phyloP scores from a whole-genome alignment of 108 stramenopile genomes.

The Fragilaria crotonensis region DNA sequence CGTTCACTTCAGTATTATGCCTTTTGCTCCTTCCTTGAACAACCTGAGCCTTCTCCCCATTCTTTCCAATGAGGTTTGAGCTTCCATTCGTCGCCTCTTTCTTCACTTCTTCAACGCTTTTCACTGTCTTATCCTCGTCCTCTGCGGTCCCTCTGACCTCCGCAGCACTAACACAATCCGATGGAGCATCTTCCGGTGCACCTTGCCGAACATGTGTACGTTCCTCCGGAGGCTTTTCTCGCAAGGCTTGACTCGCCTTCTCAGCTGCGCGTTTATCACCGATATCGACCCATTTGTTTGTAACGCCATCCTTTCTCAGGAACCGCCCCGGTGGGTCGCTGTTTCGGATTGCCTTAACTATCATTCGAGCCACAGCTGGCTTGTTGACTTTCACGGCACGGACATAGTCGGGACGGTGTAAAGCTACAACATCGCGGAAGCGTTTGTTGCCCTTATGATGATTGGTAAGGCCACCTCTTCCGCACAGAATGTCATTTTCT shows the following conservation, averaged over 20 bases:
- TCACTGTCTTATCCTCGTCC: too few relatives aligned
- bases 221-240: constrained; percentile 46
- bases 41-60: too few relatives aligned
- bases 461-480: constrained; percentile 75
- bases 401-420: constrained; percentile 67
- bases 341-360: constrained; percentile 76
- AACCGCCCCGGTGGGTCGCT: constrained; percentile 84
- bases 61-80: too few relatives aligned
- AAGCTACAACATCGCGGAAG: constrained; percentile 73
- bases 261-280: constrained; percentile 56
- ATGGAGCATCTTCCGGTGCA: too few relatives aligned
- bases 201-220: background rate
- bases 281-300: constrained; percentile 70
- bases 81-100: too few relatives aligned
- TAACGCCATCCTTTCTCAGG: constrained; percentile 55
- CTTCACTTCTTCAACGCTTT: too few relatives aligned
- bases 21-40: too few relatives aligned
- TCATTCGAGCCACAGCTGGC: constrained; percentile 60
- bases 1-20: too few relatives aligned
- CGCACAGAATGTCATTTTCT: constrained; percentile 43
- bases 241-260: constrained; percentile 46
- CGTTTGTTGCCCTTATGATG: constrained; percentile 77
- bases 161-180: too few relatives aligned
- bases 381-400: constrained; percentile 76
- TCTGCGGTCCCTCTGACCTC: too few relatives aligned